Evolutionary conservation across 202 grass and related monocot genomes (phyloP), one percentile per base, ranked within the genome.

Genomic region (Thinopyrum obtusiflorum): DNA sequence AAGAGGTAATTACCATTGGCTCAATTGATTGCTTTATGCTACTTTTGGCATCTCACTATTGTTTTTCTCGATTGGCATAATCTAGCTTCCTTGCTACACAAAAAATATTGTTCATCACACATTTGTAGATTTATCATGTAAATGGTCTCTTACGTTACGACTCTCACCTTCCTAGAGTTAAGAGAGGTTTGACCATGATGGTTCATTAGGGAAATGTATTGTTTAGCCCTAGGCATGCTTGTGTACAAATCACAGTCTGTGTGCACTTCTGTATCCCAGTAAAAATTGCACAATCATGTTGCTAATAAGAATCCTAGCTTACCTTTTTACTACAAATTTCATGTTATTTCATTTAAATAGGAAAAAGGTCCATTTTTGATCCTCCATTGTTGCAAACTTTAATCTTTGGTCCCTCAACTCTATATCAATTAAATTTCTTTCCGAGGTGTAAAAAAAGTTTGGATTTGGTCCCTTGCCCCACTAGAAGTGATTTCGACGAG

Each of bases 1-100:
- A 98, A 63, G 93, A 98, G 93, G 96, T 98, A 87, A 88, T 60
- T 82, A 27, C 47, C 3, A 57, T 44, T 83, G 28, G 37, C 40
- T 88, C n/a, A 57, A 20, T 88, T 29, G 46, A 20, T 84, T 46
- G 24, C 53, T 86, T 63, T 20, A 28, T 82, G 39, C 37, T 79
- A 46, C 40, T 65, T 72, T 70, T 88, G 11, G 26, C 74, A 44
- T 42, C 35, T 32, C 59, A 14, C 2, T 65, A 47, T 79, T 33
- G 76, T 28, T 88, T 80, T 28, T 73, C 15, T 66, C 25, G 20
- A 29, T 25, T 23, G 17, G 39, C 9, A 2, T 37, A 59, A 59
- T 79, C 25, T 9, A 80, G 2, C 26, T 40, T 65, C 4, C 33
- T 47, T 42, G 32, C 18, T 32, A 39, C 7, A 73, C 18, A 65